These are phyloP conservation scores for Acanthamoeba lenticulata DNA, from an alignment of 208 protist species.

Conservation along the genomic window DNA sequence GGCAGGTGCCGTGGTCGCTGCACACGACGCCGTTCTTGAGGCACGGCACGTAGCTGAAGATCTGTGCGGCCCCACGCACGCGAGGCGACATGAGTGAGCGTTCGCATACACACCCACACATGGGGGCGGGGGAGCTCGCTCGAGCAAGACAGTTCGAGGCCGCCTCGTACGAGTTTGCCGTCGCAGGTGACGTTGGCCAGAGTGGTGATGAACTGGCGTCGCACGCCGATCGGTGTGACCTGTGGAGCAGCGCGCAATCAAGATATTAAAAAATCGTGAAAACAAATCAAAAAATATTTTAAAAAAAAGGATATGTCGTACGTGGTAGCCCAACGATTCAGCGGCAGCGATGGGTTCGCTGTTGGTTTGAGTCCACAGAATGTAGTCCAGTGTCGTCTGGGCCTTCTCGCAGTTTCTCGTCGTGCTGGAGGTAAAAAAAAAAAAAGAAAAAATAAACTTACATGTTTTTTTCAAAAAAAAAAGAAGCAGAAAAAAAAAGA, in stretches of 20 bases:
- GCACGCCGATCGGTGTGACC: constrained; percentile 2
- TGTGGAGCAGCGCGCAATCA: no score
- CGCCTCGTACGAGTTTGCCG: background rate
- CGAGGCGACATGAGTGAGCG: background rate
- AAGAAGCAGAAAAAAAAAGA: background rate
- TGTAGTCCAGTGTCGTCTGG: background rate
- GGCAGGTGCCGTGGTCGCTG: background rate
- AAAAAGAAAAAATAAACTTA: no score
- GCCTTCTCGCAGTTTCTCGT: background rate
- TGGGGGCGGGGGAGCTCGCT: no score
- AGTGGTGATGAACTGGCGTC: background rate
- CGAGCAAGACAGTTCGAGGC: background rate
- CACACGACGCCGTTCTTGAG: background rate
- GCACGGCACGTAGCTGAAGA: background rate
- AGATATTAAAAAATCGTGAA: no score
- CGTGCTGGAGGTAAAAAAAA: background rate
- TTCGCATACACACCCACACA: background rate
- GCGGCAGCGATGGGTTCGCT: background rate
- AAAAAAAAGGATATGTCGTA: no score
- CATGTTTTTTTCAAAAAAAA: no score
- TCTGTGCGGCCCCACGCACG: background rate
- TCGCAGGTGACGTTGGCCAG: background rate
- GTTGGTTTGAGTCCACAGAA: background rate
- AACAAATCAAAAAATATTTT: no score
- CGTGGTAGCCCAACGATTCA: background rate